Conservation (phyloP, 345 rosid genomes). For the Moringa oleifera region DNA sequence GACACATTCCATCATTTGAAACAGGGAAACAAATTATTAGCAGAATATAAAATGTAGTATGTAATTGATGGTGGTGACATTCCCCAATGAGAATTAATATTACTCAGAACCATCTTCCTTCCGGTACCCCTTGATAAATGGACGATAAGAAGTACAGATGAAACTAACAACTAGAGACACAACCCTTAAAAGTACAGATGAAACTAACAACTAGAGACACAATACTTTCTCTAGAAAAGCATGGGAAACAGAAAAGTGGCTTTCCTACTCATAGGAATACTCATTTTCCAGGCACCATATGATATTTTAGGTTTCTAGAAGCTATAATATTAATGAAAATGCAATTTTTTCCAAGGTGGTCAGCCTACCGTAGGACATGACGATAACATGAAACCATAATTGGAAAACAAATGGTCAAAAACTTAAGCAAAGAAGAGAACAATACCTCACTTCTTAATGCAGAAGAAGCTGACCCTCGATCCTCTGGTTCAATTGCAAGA, state of each 20-base stretch:
- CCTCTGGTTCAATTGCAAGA: constrained; percentile 62
- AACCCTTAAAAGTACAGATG: no score
- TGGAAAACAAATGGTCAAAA: neutral
- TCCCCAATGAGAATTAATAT: neutral
- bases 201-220: no score
- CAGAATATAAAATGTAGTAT: neutral
- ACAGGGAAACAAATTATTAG: neutral
- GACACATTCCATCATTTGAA: neutral
- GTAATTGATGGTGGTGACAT: neutral
- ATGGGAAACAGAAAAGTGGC: no score
- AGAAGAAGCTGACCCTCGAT: constrained; percentile 55
- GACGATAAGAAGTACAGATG: no score
- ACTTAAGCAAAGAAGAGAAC: neutral
- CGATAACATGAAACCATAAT: neutral
- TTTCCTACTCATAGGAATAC: no score
- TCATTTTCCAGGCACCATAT: neutral
- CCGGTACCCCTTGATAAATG: no score
- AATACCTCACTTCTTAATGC: constrained; percentile 60
- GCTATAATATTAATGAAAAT: neutral
- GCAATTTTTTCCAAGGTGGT: constrained; percentile 1
- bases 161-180: no score
- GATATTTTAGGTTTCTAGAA: neutral
- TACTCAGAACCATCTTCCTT: no score
- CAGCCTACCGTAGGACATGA: neutral
- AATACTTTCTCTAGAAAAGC: no score